Percentiles rank a stretch among this genome's conserved stretches.
Evolutionary conservation across 306 rosid species (phyloP).

Genomic region (Prunus salicina): DNA sequence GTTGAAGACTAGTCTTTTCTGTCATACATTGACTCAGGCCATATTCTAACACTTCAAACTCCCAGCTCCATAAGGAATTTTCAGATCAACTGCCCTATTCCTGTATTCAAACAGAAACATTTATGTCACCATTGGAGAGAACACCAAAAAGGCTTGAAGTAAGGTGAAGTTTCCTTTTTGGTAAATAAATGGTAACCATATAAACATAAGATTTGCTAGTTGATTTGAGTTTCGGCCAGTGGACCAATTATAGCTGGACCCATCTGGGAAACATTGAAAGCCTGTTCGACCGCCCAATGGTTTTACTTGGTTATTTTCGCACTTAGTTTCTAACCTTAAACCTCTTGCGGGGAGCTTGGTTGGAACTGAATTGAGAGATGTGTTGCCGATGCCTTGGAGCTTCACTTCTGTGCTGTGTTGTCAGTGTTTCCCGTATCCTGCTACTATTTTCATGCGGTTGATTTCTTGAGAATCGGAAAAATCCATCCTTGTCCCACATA

Average conservation of each 20-base stretch:
- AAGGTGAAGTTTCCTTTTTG: background rate
- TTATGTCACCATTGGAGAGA: constrained; percentile 16
- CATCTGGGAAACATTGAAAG: background rate
- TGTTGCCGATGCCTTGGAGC: constrained; percentile 58
- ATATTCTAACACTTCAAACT: too few relatives aligned
- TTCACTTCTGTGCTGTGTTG: constrained; percentile 58
- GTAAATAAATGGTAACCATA: background rate
- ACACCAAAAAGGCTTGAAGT: too few relatives aligned
- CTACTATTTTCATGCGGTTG: constrained; percentile 39
- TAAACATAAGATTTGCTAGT: background rate
- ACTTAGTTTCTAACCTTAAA: constrained; percentile 57
- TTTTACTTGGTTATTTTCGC: background rate
- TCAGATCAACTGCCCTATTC: constrained; percentile 21
- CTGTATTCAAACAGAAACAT: constrained; percentile 39
- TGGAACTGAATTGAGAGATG: constrained; percentile 52
- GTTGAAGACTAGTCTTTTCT: background rate
- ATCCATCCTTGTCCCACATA: constrained; percentile 74
- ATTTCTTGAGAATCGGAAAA: constrained; percentile 48
- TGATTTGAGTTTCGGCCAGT: background rate
- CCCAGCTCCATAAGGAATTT: too few relatives aligned
- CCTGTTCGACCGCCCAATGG: background rate
- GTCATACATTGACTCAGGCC: background rate
- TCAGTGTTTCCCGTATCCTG: constrained; percentile 26
- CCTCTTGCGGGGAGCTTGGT: constrained; percentile 63
- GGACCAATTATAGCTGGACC: background rate